Evolutionary conservation across 345 rosid species (phyloP).

Genomic region (Hibiscus trionum): DNA sequence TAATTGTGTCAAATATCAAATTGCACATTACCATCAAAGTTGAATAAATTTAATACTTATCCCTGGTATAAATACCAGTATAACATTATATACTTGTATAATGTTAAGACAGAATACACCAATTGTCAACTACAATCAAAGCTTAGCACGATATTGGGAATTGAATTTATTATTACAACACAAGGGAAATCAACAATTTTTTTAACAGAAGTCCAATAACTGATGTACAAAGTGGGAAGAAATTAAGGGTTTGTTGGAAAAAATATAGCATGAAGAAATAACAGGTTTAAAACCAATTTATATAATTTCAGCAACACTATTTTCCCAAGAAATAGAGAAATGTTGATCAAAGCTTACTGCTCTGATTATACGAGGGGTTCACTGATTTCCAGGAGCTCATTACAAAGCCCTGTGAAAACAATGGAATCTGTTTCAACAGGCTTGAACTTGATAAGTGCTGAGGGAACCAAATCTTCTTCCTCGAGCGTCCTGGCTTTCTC

Average conservation of each 20-base stretch:
- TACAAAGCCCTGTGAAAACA: constrained; percentile 67
- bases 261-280: background rate
- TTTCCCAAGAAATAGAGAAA: background rate
- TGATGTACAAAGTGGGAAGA: background rate
- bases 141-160: background rate
- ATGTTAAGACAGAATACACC: too few relatives aligned
- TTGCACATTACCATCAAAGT: too few relatives aligned
- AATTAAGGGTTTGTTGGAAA: background rate
- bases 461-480: constrained; percentile 82
- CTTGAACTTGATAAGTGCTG: constrained; percentile 75
- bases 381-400: constrained; percentile 55
- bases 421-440: constrained; percentile 56
- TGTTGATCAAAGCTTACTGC: background rate
- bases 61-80: too few relatives aligned
- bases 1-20: too few relatives aligned
- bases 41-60: too few relatives aligned
- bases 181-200: background rate
- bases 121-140: background rate
- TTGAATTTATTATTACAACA: background rate
- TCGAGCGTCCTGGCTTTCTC: constrained; percentile 52
- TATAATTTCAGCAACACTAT: background rate
- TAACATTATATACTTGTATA: too few relatives aligned
- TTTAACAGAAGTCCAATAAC: background rate
- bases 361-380: constrained; percentile 36
- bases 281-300: background rate